Conservation (phyloP, 345 rosid species). For the Populus davidiana region DNA sequence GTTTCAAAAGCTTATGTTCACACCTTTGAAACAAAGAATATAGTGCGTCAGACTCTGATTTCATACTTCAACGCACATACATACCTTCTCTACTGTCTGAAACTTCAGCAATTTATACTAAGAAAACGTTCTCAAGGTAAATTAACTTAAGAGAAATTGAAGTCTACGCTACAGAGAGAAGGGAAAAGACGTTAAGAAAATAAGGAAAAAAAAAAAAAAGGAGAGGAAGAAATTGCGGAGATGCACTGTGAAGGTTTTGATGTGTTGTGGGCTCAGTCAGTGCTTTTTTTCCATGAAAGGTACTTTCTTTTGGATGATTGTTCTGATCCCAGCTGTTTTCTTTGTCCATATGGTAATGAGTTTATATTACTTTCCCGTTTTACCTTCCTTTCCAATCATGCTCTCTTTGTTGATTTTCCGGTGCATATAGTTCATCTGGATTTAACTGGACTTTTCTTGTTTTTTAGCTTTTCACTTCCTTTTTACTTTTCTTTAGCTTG, state of each 20-base stretch:
- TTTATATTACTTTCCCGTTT: conserved; percentile 28
- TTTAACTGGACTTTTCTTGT: conserved; percentile 9
- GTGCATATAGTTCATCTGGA: conserved; percentile 22
- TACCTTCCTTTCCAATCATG: conserved; percentile 26
- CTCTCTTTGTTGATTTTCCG: conserved; percentile 7
- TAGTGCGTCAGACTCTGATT: background rate
- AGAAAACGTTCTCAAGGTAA: background rate
- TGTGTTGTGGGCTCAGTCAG: conserved; percentile 59
- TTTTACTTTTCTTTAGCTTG: conserved; percentile 4
- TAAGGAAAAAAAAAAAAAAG: background rate
- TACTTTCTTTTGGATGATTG: conserved; percentile 22
- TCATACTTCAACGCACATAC: conserved; percentile 16
- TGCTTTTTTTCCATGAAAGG: conserved; percentile 46
- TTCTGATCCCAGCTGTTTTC: conserved; percentile 29
- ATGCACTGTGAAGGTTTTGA: conserved; percentile 36
- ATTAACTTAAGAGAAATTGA: background rate
- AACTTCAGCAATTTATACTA: background rate
- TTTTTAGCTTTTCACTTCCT: conserved; percentile 2
- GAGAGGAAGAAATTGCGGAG: conserved; percentile 14
- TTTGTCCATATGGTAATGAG: conserved; percentile 22
- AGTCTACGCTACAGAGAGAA: background rate
- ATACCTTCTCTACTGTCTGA: background rate
- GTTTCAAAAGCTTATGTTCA: background rate
- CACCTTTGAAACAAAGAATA: background rate
- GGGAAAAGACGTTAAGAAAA: background rate